Evolutionary conservation across 1,284 basidiomycete species (phyloP).

Genomic region (Melampsora larici-populina): DNA sequence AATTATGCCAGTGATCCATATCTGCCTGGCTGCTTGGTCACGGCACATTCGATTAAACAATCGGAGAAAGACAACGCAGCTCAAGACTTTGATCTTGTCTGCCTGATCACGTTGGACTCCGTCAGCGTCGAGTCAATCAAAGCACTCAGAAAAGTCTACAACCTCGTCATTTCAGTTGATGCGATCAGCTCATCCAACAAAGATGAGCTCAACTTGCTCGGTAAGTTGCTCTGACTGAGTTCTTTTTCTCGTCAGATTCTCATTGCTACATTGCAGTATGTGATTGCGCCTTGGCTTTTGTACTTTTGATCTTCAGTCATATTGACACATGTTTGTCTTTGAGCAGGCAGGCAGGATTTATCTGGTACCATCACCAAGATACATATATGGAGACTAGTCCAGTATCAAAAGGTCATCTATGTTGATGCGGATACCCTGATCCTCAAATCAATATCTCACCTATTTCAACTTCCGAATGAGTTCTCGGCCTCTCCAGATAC

Average conservation of each 20-base stretch:
- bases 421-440: conserved; percentile 95
- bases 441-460: conserved; percentile 76
- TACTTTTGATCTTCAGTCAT: neutral
- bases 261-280: neutral
- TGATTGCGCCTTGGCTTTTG: conserved; percentile 10
- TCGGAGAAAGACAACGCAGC: conserved; percentile 64
- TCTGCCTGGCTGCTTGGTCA: conserved; percentile 82
- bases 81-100: conserved; percentile 73
- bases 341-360: conserved; percentile 82
- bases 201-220: conserved; percentile 71
- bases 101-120: conserved; percentile 87
- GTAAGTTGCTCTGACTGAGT: conserved; percentile 59
- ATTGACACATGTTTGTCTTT: conserved; percentile 2
- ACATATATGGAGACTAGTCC: conserved; percentile 83
- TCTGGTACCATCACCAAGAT: conserved; percentile 88
- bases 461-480: conserved; percentile 68
- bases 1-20: conserved; percentile 85
- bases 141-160: conserved; percentile 72
- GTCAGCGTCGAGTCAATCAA: conserved; percentile 82
- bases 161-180: conserved; percentile 86
- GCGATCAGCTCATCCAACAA: conserved; percentile 67
- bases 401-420: conserved; percentile 85
- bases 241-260: no score
- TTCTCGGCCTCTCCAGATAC: conserved; percentile 86
- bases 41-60: conserved; percentile 76